Evolutionary conservation across 1,139 yeast species (phyloP).

Genomic region (Lodderomyces parapsilosis): DNA sequence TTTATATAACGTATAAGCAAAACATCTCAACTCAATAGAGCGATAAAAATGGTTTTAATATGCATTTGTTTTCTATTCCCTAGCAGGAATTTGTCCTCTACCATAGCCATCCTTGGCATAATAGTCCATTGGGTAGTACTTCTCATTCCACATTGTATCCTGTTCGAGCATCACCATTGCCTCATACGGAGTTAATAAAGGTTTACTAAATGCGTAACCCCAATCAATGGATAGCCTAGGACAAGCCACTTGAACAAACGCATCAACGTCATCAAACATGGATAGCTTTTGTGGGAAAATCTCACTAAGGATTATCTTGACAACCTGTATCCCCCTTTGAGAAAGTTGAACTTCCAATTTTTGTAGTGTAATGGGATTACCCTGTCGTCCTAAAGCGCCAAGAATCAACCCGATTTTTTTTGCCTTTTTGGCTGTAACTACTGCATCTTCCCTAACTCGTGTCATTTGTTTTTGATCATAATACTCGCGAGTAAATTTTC

Average conservation of each 20-base stretch:
- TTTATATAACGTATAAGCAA: slow-evolving; percentile 11
- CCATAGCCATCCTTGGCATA: slow-evolving; percentile 92
- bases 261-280: slow-evolving; percentile 93
- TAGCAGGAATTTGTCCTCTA: slow-evolving; percentile 68
- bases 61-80: neutral
- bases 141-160: slow-evolving; percentile 65
- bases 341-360: slow-evolving; percentile 56
- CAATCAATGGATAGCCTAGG: slow-evolving; percentile 96
- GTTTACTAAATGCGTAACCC: slow-evolving; percentile 97
- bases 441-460: slow-evolving; percentile 70
- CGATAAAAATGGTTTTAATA: neutral
- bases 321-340: slow-evolving; percentile 62
- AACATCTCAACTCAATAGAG: neutral
- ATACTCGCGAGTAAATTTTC: slow-evolving; percentile 84
- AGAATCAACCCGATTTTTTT: slow-evolving; percentile 77
- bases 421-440: slow-evolving; percentile 57
- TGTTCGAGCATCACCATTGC: slow-evolving; percentile 85
- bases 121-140: slow-evolving; percentile 92
- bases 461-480: slow-evolving; percentile 86
- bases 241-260: slow-evolving; percentile 96
- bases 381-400: slow-evolving; percentile 98
- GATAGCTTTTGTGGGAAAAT: slow-evolving; percentile 91
- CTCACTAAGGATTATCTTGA: slow-evolving; percentile 84
- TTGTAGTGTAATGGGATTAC: slow-evolving; percentile 74
- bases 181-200: slow-evolving; percentile 92